Evolutionary conservation across 2,329 filamentous ascomycete genomes (phyloP).

Genomic region (Fusarium acutatum): DNA sequence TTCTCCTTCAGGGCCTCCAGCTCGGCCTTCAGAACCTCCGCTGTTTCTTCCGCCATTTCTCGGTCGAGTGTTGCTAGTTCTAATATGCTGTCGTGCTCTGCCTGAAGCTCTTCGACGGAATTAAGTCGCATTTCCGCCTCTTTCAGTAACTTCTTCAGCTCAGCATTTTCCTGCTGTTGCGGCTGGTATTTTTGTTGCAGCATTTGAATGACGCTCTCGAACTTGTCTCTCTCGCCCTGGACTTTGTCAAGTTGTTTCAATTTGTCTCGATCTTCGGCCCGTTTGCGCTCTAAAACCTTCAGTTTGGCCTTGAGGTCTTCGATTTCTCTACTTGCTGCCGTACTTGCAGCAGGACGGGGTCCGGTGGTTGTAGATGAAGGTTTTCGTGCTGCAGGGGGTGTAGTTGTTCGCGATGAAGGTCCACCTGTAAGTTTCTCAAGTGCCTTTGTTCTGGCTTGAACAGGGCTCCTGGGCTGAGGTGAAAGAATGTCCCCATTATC

Average conservation of each 20-base stretch:
- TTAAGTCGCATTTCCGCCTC: slow-evolving; percentile 76
- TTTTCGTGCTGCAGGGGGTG: slow-evolving; percentile 46
- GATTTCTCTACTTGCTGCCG: slow-evolving; percentile 71
- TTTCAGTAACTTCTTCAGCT: slow-evolving; percentile 80
- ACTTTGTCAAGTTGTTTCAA: slow-evolving; percentile 80
- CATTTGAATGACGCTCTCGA: slow-evolving; percentile 87
- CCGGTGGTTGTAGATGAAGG: slow-evolving; percentile 41
- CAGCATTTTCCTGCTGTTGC: slow-evolving; percentile 80
- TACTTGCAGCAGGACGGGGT: slow-evolving; percentile 52
- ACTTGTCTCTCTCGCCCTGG: slow-evolving; percentile 79
- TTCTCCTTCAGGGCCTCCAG: slow-evolving; percentile 79
- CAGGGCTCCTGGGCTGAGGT: slow-evolving; percentile 60
- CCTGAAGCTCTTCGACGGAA: slow-evolving; percentile 74
- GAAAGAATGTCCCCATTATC: slow-evolving; percentile 61
- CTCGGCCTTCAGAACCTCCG: slow-evolving; percentile 83
- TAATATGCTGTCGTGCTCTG: slow-evolving; percentile 84
- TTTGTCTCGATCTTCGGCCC: slow-evolving; percentile 84
- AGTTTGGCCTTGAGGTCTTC: slow-evolving; percentile 91
- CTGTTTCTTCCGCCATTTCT: slow-evolving; percentile 95
- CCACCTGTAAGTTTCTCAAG: slow-evolving; percentile 61
- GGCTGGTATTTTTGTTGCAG: slow-evolving; percentile 88
- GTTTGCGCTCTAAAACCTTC: slow-evolving; percentile 86
- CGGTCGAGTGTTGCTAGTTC: slow-evolving; percentile 90
- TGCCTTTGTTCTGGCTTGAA: slow-evolving; percentile 58
- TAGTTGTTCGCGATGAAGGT: slow-evolving; percentile 41